Percentiles rank a stretch among this genome's conserved stretches.
Evolutionary conservation across 257 asterid species (phyloP).

Genomic region (Forsythia suspensa): DNA sequence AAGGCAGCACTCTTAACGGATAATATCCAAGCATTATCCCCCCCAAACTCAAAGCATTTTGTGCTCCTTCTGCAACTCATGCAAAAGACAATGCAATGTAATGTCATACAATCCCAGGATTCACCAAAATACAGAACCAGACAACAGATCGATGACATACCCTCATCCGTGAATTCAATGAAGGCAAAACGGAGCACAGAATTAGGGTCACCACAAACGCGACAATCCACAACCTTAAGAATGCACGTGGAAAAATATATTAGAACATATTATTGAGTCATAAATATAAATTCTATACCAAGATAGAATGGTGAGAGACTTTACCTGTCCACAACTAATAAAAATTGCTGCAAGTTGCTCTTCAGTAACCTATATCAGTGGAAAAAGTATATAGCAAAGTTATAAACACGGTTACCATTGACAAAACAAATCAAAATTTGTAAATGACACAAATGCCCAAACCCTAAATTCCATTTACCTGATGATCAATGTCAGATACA

Average conservation of each 20-base stretch:
- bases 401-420: background rate
- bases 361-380: constrained; percentile 57
- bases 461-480: constrained; percentile 35
- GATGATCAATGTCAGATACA: constrained; percentile 80
- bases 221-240: constrained; percentile 77
- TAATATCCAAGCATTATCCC: constrained; percentile 87
- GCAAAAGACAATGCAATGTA: constrained; percentile 3
- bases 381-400: constrained; percentile 12
- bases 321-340: constrained; percentile 66
- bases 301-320: constrained; percentile 7
- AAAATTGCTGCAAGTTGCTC: constrained; percentile 76
- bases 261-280: constrained; percentile 1
- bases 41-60: constrained; percentile 62
- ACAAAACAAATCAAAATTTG: background rate
- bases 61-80: constrained; percentile 64
- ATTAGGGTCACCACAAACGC: constrained; percentile 80
- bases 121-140: constrained; percentile 10
- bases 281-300: constrained; percentile 8
- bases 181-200: constrained; percentile 81
- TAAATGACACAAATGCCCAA: background rate
- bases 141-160: constrained; percentile 29
- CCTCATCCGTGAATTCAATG: constrained; percentile 71
- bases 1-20: constrained; percentile 72
- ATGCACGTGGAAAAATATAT: background rate
- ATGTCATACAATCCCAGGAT: constrained; percentile 8